Conservation (phyloP, 1,284 basidiomycete species). For the Kwoniella shivajii region DNA sequence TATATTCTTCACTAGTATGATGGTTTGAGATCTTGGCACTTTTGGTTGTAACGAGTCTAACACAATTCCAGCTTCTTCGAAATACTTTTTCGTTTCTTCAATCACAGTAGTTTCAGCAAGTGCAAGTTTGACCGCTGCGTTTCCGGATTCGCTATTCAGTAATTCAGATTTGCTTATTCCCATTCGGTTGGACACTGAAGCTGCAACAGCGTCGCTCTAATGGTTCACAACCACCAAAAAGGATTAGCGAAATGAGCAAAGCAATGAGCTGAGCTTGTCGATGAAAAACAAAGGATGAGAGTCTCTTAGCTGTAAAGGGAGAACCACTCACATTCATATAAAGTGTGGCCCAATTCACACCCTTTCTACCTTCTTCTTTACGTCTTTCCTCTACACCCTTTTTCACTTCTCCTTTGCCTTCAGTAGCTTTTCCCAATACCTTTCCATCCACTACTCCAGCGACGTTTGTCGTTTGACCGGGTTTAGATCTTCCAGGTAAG, state of each 20-base stretch:
- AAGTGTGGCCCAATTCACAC: constrained; percentile 94
- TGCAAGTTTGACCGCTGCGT: constrained; percentile 87
- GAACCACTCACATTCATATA: constrained; percentile 88
- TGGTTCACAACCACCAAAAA: background rate
- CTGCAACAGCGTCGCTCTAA: constrained; percentile 84
- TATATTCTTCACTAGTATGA: constrained; percentile 94
- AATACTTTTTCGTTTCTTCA: constrained; percentile 88
- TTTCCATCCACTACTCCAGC: constrained; percentile 54
- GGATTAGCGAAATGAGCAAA: too few relatives aligned
- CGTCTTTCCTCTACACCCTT: constrained; percentile 64
- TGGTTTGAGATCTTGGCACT: constrained; percentile 70
- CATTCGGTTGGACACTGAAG: constrained; percentile 78
- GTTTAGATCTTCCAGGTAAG: constrained; percentile 63
- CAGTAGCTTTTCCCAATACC: constrained; percentile 54
- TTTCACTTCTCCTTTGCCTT: constrained; percentile 68
- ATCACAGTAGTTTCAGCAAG: constrained; percentile 96
- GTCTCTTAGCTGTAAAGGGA: background rate
- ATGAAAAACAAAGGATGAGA: too few relatives aligned
- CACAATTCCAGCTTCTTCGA: constrained; percentile 64
- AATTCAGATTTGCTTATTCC: constrained; percentile 83
- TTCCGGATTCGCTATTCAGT: constrained; percentile 61
- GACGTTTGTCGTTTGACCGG: constrained; percentile 64
- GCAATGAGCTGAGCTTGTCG: too few relatives aligned
- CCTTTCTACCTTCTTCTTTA: constrained; percentile 73
- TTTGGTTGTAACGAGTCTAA: constrained; percentile 57